Percentiles rank a stretch among this genome's conserved stretches.
phyloP scores from a whole-genome alignment of 192 early-diverging fungal genomes.

The Backusella tarrabulga region DNA sequence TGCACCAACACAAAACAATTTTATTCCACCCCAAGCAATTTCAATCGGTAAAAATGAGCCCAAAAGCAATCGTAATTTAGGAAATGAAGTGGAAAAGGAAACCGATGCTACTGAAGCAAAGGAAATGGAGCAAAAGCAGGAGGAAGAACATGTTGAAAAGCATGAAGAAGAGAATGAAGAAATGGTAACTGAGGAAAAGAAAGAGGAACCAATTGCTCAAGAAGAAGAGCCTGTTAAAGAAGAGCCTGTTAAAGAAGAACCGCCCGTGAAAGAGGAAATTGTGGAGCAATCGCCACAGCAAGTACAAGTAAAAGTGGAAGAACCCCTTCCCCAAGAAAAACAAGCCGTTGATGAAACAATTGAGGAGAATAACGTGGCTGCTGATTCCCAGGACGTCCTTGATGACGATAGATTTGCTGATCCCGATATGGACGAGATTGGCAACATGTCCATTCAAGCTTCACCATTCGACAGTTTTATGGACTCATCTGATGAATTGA shows the following conservation, averaged over 20 bases:
- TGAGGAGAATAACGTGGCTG: background rate
- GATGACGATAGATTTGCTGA: constrained; percentile 9
- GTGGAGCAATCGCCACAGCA: background rate
- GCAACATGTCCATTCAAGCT: background rate
- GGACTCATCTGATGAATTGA: background rate
- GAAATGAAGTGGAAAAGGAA: no score
- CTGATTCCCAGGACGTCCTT: background rate
- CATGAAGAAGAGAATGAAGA: background rate
- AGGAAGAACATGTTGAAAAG: no score
- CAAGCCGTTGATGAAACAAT: no score
- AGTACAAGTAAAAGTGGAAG: background rate
- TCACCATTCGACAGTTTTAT: background rate
- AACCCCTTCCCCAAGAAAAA: background rate
- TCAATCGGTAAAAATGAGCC: background rate
- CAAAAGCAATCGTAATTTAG: background rate
- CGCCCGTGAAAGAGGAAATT: background rate
- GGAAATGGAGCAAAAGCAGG: no score
- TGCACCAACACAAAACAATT: background rate
- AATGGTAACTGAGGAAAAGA: background rate
- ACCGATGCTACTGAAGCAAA: no score
- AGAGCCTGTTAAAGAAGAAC: background rate
- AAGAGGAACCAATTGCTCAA: no score
- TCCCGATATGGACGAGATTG: background rate
- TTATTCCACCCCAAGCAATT: background rate
- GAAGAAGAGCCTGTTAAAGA: background rate